Conservation (phyloP, 2,329 filamentous ascomycete genomes). For the Cladosporium sp. region DNA sequence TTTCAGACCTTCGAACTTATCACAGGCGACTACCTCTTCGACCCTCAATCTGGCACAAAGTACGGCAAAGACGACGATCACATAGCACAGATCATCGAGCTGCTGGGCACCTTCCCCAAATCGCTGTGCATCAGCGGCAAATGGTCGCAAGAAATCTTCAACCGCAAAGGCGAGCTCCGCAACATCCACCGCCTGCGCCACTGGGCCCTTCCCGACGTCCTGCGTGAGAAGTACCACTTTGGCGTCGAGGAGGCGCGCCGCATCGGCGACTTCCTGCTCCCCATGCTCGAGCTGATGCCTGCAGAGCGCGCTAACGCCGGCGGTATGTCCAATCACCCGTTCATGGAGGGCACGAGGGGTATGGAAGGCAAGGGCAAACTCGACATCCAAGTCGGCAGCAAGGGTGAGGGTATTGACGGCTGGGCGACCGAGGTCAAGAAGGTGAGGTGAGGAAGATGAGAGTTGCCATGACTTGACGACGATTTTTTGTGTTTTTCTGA, state of each 20-base stretch:
- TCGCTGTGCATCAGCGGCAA: constrained; percentile 89
- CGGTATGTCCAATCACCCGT: constrained; percentile 85
- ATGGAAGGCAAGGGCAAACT: constrained; percentile 77
- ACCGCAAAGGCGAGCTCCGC: constrained; percentile 91
- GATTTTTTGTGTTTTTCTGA: not conserved
- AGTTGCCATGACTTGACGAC: constrained; percentile 14
- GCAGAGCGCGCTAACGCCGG: constrained; percentile 92
- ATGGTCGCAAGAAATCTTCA: constrained; percentile 99
- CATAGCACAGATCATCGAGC: constrained; percentile 97
- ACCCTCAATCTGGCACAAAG: constrained; percentile 96
- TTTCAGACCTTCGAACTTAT: constrained; percentile 91
- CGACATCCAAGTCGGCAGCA: constrained; percentile 74
- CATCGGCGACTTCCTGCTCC: constrained; percentile 79
- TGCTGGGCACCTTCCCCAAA: constrained; percentile 91
- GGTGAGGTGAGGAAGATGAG: constrained; percentile 60
- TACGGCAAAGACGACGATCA: constrained; percentile 99
- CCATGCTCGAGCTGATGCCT: constrained; percentile 88
- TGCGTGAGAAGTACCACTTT: constrained; percentile 97
- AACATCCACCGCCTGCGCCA: constrained; percentile 96
- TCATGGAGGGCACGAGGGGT: constrained; percentile 81
- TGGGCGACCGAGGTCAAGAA: constrained; percentile 86
- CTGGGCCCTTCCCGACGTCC: constrained; percentile 90
- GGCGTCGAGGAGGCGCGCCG: constrained; percentile 76
- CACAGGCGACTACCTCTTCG: constrained; percentile 97
- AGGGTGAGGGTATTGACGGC: constrained; percentile 89